Evolutionary conservation across 441 rosid genomes (phyloP), one percentile per base, ranked within the genome.

Genomic region (Erodium texanum): DNA sequence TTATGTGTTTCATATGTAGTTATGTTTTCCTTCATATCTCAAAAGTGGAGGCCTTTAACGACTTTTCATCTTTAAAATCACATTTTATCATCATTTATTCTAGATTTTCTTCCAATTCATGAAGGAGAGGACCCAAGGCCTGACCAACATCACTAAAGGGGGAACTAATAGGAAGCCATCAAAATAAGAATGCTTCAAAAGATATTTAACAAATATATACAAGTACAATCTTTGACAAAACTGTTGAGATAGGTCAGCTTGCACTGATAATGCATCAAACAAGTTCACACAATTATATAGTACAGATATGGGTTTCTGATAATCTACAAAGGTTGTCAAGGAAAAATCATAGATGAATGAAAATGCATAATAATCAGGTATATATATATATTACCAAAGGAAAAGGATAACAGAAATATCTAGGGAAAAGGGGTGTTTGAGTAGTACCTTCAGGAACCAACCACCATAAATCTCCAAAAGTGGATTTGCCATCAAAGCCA

Each of bases 391-490:
- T 3, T 6, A 14, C 56, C 15, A 15, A 48, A 15, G 56, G 56
- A 48, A 48, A 48, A 48, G 15, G 56, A 16, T 54, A 54, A 16
- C 22, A 7, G 8, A 54, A 54, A 18, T 20, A 54, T 1, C 24
- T 18, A 54, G n/a, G 61, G 61, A 16, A 71, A 67, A 70, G 71
- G 3, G 56, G 67, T 41, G 50, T 29, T 29, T 29, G 38, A 32
- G 34, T 52, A 48, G 61, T 86, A 94, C 99, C 99, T 89, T 92
- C 98, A 6, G 96, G 86, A 74, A 86, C 98, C 85, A 94, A 71
- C 96, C 97, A 95, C 98, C 98, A 95, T 7, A 92, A 66, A 87
- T 95, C 98, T 65, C 90, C 97, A 68, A 83, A 95, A 38, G 96
- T 92, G 24, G 82, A 80, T 81, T 95, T 95, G 74, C 99, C 99